These are phyloP conservation scores for Camellia granthamiana DNA, from an alignment of 148 eudicot species.

Conservation along the genomic window DNA sequence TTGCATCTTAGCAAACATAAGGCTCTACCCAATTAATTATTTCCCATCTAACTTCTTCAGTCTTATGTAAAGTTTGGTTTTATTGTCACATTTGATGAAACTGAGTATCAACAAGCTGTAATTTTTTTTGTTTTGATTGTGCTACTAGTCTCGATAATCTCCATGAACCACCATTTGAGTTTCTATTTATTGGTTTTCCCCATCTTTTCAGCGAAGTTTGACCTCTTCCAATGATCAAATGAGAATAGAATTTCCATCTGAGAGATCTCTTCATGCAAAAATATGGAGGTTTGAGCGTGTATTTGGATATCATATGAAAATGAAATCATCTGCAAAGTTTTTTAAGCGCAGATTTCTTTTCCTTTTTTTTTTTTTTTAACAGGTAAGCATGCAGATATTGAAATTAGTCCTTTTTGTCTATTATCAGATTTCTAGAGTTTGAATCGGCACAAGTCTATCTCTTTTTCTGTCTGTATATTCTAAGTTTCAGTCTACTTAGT, in stretches of 20 bases:
- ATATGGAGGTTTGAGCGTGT: not conserved
- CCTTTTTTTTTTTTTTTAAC: no score
- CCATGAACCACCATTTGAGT: not conserved
- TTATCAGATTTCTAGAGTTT: not conserved
- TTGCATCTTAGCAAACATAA: constrained; percentile 41
- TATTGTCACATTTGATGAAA: not conserved
- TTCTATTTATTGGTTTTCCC: not conserved
- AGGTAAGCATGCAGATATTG: not conserved
- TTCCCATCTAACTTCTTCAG: not conserved
- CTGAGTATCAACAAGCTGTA: not conserved
- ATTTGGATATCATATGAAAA: not conserved
- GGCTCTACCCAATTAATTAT: constrained; percentile 13
- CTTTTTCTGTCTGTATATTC: not conserved
- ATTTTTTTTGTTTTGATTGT: not conserved
- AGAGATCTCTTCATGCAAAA: constrained; percentile 1
- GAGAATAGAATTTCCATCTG: not conserved
- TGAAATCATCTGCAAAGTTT: not conserved
- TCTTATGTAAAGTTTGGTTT: not conserved
- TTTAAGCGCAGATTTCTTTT: no score
- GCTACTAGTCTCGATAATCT: not conserved
- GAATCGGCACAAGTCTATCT: not conserved
- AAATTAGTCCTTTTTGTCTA: not conserved
- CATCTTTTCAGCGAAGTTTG: not conserved
- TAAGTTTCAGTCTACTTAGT: not conserved
- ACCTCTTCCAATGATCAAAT: no score